Percentiles rank a stretch among this genome's conserved stretches.
These are phyloP conservation scores for Lactuca saligna DNA, from an alignment of 129 eudicot genomes.

Conservation along the genomic window DNA sequence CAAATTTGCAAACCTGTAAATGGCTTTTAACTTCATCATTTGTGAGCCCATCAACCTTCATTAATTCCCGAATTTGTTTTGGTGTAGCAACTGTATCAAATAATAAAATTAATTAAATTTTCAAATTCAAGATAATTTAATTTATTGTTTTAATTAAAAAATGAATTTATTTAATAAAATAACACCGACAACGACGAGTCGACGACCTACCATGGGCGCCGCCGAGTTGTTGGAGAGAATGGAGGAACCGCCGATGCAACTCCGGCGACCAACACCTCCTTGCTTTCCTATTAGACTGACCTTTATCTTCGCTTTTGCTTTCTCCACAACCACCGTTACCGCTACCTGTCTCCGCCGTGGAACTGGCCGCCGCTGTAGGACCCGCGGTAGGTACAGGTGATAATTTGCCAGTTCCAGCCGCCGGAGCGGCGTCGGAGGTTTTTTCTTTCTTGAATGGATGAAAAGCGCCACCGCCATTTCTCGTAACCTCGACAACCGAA, in stretches of 20 bases:
- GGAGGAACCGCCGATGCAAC: slow-evolving; percentile 73
- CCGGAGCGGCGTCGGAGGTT: slow-evolving; percentile 23
- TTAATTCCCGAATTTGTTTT: slow-evolving; percentile 95
- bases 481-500: slow-evolving; percentile 67
- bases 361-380: slow-evolving; percentile 58
- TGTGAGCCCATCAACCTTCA: slow-evolving; percentile 99
- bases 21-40: slow-evolving; percentile 99
- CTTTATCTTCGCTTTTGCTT: slow-evolving; percentile 58
- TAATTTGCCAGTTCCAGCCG: slow-evolving; percentile 16
- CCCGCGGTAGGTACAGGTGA: slow-evolving; percentile 20
- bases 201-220: slow-evolving; percentile 81
- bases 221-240: slow-evolving; percentile 90
- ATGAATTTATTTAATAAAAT: neutral
- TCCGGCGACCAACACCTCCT: slow-evolving; percentile 97
- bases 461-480: slow-evolving; percentile 86
- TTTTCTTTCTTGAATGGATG: slow-evolving; percentile 75
- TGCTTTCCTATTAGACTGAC: slow-evolving; percentile 64
- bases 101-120: neutral
- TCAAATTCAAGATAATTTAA: neutral
- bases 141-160: neutral
- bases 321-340: slow-evolving; percentile 44
- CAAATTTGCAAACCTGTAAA: slow-evolving; percentile 72
- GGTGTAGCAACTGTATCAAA: slow-evolving; percentile 84
- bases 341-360: slow-evolving; percentile 61
- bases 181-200: slow-evolving; percentile 22